Evolutionary conservation across 2,329 filamentous ascomycete genomes (phyloP).

Genomic region (Arthrocladium fulminans): DNA sequence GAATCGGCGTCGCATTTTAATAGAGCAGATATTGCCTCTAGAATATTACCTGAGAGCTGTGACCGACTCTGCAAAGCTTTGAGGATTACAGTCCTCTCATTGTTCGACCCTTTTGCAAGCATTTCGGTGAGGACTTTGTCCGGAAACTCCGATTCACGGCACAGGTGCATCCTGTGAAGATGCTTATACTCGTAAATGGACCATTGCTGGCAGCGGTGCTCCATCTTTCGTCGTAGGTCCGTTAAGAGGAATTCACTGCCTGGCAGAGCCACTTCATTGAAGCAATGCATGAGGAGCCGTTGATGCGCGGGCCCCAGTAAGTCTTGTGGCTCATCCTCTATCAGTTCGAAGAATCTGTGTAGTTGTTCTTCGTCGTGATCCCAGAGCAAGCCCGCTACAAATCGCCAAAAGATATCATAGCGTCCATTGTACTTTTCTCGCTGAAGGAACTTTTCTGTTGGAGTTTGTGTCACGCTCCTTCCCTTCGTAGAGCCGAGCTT

Average conservation of each 20-base stretch:
- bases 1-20: background rate
- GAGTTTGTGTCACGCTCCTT: constrained; percentile 30
- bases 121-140: no score
- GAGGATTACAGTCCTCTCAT: background rate
- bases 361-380: constrained; percentile 5
- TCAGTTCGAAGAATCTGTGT: constrained; percentile 25
- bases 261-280: background rate
- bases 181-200: background rate
- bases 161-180: no score
- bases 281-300: constrained; percentile 28
- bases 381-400: constrained; percentile 33
- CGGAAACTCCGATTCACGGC: no score
- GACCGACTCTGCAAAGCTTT: background rate
- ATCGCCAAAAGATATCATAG: constrained; percentile 38
- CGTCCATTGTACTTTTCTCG: constrained; percentile 32
- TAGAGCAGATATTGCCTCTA: background rate
- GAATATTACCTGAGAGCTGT: background rate
- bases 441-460: constrained; percentile 25
- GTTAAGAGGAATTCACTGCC: background rate
- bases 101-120: background rate
- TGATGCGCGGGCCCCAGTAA: constrained; percentile 32
- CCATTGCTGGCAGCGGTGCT: background rate
- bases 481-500: constrained; percentile 28
- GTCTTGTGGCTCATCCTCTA: constrained; percentile 30
- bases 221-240: background rate